Evolutionary conservation across 305 asterid species (phyloP), one percentile per base, ranked within the genome.

Genomic region (Stenogyne calaminthoides): DNA sequence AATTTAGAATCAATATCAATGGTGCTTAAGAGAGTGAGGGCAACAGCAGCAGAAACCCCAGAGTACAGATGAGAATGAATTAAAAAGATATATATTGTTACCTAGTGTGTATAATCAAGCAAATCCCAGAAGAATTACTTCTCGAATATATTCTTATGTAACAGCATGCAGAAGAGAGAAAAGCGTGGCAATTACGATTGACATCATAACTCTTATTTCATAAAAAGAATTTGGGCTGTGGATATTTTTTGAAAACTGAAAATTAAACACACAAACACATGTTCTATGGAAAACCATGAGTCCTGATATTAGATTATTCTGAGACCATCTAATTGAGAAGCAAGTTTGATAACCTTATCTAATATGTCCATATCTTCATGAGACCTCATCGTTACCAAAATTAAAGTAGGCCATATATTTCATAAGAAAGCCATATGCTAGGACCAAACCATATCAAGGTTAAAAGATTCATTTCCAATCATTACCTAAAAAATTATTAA

Each of bases 11-110:
- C 63, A 65, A 70, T 51, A 65, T 60, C 46, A 57, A 34, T 14
- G 32, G 29, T 54, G 69, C 37, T 68, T 27, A 27, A 44, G 63
- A 72, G 19, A 65, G 18, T 58, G 72, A 79, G 15, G 12, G 70
- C 65, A 20, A 72, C 18, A 22, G 64, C 37, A 56, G 59, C 32
- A 14, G 29, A 16, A 55, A 8, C 52, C 22, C 58, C 29, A 58
- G 25, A 44, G 12, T 15, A 15, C n/a, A 20, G 60, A 55, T 46
- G 47, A 57, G 22, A 62, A 58, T 47, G 60, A 74, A 74, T 18
- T 49, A 57, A 64, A 69, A 59, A 16, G 70, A 39, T 60, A 49
- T 34, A 57, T 0, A 52, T 3, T 58, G 27, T 42, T 69, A 39
- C 19, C 39, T 37, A 14, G 56, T 27, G 37, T 52, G 22, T 34